Evolutionary conservation across 495 filamentous ascomycete species (phyloP).

Genomic region (Penicillium paradoxum): DNA sequence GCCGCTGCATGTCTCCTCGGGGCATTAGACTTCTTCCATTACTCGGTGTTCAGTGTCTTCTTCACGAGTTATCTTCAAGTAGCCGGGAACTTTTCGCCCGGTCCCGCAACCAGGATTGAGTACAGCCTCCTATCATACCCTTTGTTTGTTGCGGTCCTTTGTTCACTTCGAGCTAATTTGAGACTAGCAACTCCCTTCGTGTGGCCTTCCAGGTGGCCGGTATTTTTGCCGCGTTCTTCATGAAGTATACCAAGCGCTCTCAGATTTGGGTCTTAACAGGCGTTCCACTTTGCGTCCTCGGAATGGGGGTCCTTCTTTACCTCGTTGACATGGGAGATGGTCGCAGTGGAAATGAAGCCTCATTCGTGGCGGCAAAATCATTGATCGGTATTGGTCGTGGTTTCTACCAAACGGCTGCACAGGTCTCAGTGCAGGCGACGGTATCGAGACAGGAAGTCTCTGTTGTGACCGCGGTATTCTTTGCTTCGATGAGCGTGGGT

Average conservation of each 20-base stretch:
- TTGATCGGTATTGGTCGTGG: slow-evolving; percentile 23
- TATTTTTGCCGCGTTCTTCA: slow-evolving; percentile 21
- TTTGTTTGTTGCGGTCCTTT: neutral
- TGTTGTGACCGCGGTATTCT: slow-evolving; percentile 23
- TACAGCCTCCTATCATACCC: neutral
- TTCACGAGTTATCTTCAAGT: slow-evolving; percentile 27
- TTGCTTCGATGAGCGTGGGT: slow-evolving; percentile 24
- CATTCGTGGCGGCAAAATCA: slow-evolving; percentile 21
- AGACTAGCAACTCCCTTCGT: slow-evolving; percentile 19
- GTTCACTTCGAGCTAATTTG: neutral
- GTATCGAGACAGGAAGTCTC: slow-evolving; percentile 20
- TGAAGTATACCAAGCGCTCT: slow-evolving; percentile 24
- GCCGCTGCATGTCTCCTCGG: slow-evolving; percentile 31
- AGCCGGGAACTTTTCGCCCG: slow-evolving; percentile 16
- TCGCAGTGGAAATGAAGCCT: slow-evolving; percentile 17
- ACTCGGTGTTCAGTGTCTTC: slow-evolving; percentile 24
- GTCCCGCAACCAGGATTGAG: slow-evolving; percentile 22
- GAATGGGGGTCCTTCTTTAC: slow-evolving; percentile 23
- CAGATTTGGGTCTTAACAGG: slow-evolving; percentile 24
- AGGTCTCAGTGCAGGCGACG: slow-evolving; percentile 22
- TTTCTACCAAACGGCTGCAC: slow-evolving; percentile 24
- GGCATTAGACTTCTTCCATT: slow-evolving; percentile 23
- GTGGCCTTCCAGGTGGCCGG: slow-evolving; percentile 24
- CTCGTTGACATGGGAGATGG: slow-evolving; percentile 22
- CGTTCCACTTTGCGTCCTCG: slow-evolving; percentile 21